These are phyloP conservation scores for Plasmodium chabaudi DNA, from an alignment of 169 alveolate genomes.

Conservation along the genomic window DNA sequence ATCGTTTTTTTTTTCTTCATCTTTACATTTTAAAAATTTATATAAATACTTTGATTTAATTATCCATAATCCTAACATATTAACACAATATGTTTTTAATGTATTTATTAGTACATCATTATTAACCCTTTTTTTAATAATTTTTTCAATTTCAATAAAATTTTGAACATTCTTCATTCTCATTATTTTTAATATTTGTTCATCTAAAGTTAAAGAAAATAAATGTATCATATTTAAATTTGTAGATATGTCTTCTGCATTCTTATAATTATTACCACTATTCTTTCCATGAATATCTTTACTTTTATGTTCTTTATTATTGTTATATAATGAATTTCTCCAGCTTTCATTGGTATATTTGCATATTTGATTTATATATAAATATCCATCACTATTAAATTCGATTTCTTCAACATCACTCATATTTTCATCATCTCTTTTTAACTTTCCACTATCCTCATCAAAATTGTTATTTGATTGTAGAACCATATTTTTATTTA, in stretches of 20 bases:
- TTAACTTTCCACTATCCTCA: neutral
- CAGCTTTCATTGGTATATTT: constrained; percentile 29
- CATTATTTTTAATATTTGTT: constrained; percentile 55
- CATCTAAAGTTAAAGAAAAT: constrained; percentile 67
- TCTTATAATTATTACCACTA: constrained; percentile 5
- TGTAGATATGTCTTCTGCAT: constrained; percentile 29
- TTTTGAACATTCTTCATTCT: constrained; percentile 71
- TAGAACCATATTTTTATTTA: neutral
- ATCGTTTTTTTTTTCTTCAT: constrained; percentile 27
- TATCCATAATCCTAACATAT: constrained; percentile 65
- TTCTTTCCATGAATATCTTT: neutral
- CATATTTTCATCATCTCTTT: neutral
- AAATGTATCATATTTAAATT: constrained; percentile 63
- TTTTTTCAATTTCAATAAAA: constrained; percentile 46
- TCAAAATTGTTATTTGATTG: neutral
- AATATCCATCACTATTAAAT: constrained; percentile 52
- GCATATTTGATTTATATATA: constrained; percentile 49
- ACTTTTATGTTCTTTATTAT: constrained; percentile 8
- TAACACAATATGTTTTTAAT: constrained; percentile 60
- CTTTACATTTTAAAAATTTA: constrained; percentile 73
- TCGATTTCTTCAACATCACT: constrained; percentile 20
- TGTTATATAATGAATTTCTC: neutral
- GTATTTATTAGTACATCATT: constrained; percentile 21
- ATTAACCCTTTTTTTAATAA: constrained; percentile 41
- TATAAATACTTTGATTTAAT: constrained; percentile 75